Conservation (phyloP, 2,329 filamentous ascomycete species). For the Fusarium nurragi region DNA sequence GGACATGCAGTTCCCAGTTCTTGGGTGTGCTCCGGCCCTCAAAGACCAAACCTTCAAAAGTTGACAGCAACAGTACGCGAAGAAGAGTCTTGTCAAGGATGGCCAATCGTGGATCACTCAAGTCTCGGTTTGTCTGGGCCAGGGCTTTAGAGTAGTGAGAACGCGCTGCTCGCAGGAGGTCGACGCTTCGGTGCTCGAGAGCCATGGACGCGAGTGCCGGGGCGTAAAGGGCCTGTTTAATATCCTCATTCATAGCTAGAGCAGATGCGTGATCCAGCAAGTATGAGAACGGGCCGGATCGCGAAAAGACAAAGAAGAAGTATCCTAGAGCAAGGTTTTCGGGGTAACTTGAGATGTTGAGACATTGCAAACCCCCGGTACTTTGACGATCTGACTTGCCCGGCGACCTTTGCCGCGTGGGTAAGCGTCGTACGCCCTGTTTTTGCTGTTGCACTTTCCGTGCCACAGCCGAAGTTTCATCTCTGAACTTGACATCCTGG, state of each 20-base stretch:
- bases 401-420: not conserved
- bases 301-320: not conserved
- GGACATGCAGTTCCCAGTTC: slow-evolving; percentile 1
- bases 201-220: slow-evolving; percentile 3
- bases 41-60: not conserved
- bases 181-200: not conserved
- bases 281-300: not conserved
- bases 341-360: not conserved
- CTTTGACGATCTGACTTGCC: accelerated
- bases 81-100: not conserved
- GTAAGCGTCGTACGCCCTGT: not conserved
- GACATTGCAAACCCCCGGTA: not conserved
- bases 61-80: not conserved
- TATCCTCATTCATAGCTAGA: not conserved
- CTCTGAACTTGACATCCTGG: not conserved
- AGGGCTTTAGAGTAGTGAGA: slow-evolving; percentile 4
- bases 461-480: not conserved
- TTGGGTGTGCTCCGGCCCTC: not conserved
- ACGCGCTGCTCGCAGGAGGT: not conserved
- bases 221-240: slow-evolving; percentile 1
- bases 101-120: not conserved
- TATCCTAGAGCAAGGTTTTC: not conserved
- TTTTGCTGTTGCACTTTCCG: not conserved
- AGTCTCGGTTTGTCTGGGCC: not conserved
- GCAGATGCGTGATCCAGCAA: not conserved